phyloP scores from a whole-genome alignment of 2,329 filamentous ascomycete genomes.

The Apiospora sp. region DNA sequence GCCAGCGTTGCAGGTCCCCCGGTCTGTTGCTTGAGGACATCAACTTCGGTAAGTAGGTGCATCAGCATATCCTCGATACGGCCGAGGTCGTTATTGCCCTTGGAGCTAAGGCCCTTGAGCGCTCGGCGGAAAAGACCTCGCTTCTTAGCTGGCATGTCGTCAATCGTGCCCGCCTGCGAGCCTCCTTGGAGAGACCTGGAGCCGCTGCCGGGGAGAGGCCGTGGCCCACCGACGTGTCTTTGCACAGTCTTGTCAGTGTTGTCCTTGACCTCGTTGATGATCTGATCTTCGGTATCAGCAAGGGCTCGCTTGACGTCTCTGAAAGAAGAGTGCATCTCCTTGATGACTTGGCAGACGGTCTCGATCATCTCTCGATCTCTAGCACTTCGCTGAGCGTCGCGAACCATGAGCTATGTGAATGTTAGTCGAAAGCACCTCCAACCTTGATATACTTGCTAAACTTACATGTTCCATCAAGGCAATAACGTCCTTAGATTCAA shows the following conservation, averaged over 20 bases:
- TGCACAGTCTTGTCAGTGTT: constrained; percentile 87
- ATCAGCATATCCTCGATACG: constrained; percentile 93
- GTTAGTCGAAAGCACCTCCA: constrained; percentile 31
- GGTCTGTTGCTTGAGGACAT: constrained; percentile 75
- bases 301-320: constrained; percentile 95
- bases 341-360: constrained; percentile 89
- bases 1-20: constrained; percentile 45
- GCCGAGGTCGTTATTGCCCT: constrained; percentile 85
- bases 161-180: constrained; percentile 62
- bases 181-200: constrained; percentile 66
- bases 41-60: constrained; percentile 90
- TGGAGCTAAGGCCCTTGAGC: constrained; percentile 87
- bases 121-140: constrained; percentile 94
- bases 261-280: constrained; percentile 86
- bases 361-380: constrained; percentile 96
- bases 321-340: constrained; percentile 97
- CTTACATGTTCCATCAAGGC: constrained; percentile 88
- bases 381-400: constrained; percentile 94
- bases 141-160: constrained; percentile 76
- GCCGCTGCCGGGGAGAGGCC: constrained; percentile 76
- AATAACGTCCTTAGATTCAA: constrained; percentile 96
- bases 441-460: constrained; percentile 47
- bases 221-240: constrained; percentile 83
- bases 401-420: constrained; percentile 78
- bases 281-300: constrained; percentile 85